phyloP scores from a whole-genome alignment of 1,284 basidiomycete genomes.

The Ganoderma sinense region DNA sequence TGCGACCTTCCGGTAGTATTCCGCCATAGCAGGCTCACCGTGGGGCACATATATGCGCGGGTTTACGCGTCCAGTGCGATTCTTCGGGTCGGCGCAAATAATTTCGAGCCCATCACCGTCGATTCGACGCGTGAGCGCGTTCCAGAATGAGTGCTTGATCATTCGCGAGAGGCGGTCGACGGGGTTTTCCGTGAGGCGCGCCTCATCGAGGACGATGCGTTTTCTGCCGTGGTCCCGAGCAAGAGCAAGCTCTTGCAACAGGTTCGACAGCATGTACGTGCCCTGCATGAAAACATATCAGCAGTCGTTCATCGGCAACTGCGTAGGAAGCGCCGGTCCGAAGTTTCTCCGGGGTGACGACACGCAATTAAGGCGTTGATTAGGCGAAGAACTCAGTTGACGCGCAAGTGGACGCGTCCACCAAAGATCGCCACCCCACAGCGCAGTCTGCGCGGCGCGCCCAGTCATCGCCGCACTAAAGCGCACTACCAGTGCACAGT shows the following conservation, averaged over 20 bases:
- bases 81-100: slow-evolving; percentile 97
- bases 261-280: slow-evolving; percentile 98
- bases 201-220: slow-evolving; percentile 97
- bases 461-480: neutral
- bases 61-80: slow-evolving; percentile 84
- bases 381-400: slow-evolving; percentile 18
- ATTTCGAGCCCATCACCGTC: slow-evolving; percentile 97
- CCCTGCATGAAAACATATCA: slow-evolving; percentile 61
- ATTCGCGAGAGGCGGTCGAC: slow-evolving; percentile 96
- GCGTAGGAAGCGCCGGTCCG: neutral
- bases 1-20: slow-evolving; percentile 89
- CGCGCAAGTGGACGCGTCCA: slow-evolving; percentile 13
- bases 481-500: slow-evolving; percentile 3
- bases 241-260: slow-evolving; percentile 97
- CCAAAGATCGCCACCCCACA: slow-evolving; percentile 20
- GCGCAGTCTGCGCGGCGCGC: slow-evolving; percentile 10
- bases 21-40: slow-evolving; percentile 91
- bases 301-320: neutral
- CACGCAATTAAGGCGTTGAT: too few species aligned
- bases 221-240: slow-evolving; percentile 96
- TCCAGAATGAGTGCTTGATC: slow-evolving; percentile 99
- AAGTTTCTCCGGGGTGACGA: neutral
- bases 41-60: slow-evolving; percentile 96
- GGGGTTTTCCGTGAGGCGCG: slow-evolving; percentile 95
- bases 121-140: slow-evolving; percentile 94